A percentile compares a stretch with the other conserved stretches of the same genome.
phyloP scores from a whole-genome alignment of 352 stramenopile genomes.

The Globisporangium splendens region DNA sequence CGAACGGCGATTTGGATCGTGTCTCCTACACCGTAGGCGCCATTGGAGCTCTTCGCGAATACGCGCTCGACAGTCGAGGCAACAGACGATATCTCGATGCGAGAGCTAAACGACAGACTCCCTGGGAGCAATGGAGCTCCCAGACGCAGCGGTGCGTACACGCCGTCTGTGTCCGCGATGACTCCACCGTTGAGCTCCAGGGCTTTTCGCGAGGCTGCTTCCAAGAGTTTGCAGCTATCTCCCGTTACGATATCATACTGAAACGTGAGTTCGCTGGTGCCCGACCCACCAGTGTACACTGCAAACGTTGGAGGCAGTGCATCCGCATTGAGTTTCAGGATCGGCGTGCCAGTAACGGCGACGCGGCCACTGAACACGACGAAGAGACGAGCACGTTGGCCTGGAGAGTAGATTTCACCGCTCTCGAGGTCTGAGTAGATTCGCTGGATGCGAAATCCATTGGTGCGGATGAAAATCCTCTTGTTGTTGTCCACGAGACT shows the following conservation, averaged over 20 bases:
- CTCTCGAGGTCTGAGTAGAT: slow-evolving; percentile 33
- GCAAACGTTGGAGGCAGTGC: slow-evolving; percentile 29
- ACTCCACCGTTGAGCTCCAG: slow-evolving; percentile 49
- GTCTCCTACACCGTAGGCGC: slow-evolving; percentile 47
- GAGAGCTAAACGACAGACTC: slow-evolving; percentile 41
- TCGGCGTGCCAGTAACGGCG: slow-evolving; percentile 47
- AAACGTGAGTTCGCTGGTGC: slow-evolving; percentile 41
- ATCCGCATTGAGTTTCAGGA: slow-evolving; percentile 48
- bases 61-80: slow-evolving; percentile 39
- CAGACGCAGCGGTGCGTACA: slow-evolving; percentile 52
- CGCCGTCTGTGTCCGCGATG: slow-evolving; percentile 39
- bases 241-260: slow-evolving; percentile 47
- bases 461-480: slow-evolving; percentile 63
- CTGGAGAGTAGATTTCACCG: slow-evolving; percentile 50
- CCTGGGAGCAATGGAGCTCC: slow-evolving; percentile 19
- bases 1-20: slow-evolving; percentile 37
- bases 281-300: slow-evolving; percentile 46
- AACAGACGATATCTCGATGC: slow-evolving; percentile 41
- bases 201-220: slow-evolving; percentile 39
- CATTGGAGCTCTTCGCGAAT: slow-evolving; percentile 24
- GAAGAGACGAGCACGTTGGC: slow-evolving; percentile 46
- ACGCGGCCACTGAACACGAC: slow-evolving; percentile 46
- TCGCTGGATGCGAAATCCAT: slow-evolving; percentile 38
- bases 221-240: slow-evolving; percentile 40
- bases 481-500: slow-evolving; percentile 60